These are phyloP conservation scores for Reticulascus tulasneorum DNA, from an alignment of 2,329 filamentous ascomycete genomes.

Conservation along the genomic window DNA sequence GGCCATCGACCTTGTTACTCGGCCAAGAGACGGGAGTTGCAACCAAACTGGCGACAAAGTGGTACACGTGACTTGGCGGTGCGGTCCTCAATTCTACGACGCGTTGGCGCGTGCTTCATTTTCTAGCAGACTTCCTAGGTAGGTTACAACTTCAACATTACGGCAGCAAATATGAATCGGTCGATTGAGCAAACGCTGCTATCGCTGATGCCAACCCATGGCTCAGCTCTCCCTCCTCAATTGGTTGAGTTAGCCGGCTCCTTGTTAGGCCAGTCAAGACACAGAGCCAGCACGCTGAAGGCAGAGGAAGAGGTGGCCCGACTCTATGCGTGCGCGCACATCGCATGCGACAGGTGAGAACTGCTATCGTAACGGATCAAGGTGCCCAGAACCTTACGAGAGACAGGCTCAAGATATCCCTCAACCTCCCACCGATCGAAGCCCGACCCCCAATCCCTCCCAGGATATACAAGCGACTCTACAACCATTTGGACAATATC, in stretches of 20 bases:
- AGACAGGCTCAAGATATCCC: slow-evolving; percentile 67
- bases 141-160: too few species aligned
- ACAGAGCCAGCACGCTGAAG: slow-evolving; percentile 72
- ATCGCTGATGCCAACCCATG: slow-evolving; percentile 71
- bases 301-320: slow-evolving; percentile 85
- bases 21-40: too few species aligned
- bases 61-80: too few species aligned
- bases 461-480: slow-evolving; percentile 78
- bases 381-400: too few species aligned
- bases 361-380: too few species aligned
- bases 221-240: slow-evolving; percentile 61
- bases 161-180: slow-evolving; percentile 71
- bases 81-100: too few species aligned
- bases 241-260: slow-evolving; percentile 69
- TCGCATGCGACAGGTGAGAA: slow-evolving; percentile 80
- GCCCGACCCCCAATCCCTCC: slow-evolving; percentile 75
- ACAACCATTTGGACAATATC: slow-evolving; percentile 71
- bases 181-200: slow-evolving; percentile 69
- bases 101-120: too few species aligned
- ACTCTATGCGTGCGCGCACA: slow-evolving; percentile 77
- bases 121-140: too few species aligned
- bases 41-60: too few species aligned
- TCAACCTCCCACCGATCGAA: slow-evolving; percentile 74
- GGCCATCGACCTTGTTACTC: too few species aligned
- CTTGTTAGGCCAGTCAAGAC: slow-evolving; percentile 75